Conservation (phyloP, 2,329 filamentous ascomycete genomes). For the Sporothrix phasma region DNA sequence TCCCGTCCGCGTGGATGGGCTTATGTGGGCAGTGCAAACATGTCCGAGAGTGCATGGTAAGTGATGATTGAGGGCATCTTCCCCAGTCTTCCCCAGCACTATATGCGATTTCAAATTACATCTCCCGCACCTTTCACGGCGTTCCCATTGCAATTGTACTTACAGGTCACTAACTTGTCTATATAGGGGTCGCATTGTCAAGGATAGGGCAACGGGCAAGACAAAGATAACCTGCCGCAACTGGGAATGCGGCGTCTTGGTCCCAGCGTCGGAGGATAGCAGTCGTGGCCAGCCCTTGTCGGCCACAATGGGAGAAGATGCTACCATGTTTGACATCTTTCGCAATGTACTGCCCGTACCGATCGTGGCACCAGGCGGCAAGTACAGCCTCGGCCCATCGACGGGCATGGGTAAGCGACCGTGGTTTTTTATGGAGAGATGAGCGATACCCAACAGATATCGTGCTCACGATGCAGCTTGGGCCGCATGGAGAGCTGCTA, state of each 20-base stretch:
- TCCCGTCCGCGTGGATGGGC: conserved; percentile 48
- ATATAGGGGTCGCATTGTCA: conserved; percentile 63
- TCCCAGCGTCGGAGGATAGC: conserved; percentile 41
- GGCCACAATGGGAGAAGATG: neutral
- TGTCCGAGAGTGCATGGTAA: conserved; percentile 88
- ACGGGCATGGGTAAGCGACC: conserved; percentile 23
- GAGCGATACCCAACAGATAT: neutral
- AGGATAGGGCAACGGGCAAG: conserved; percentile 55
- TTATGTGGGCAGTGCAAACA: conserved; percentile 84
- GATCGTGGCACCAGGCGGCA: conserved; percentile 48
- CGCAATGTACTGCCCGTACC: conserved; percentile 49
- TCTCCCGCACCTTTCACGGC: too few species aligned
- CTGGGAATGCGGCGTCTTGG: conserved; percentile 88
- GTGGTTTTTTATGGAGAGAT: conserved; percentile 31
- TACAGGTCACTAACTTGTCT: neutral
- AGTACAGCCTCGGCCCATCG: conserved; percentile 32
- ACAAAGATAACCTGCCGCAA: conserved; percentile 78
- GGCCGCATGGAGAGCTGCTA: too few species aligned
- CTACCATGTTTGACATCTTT: conserved; percentile 38
- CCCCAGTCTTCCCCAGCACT: too few species aligned
- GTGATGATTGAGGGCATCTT: conserved; percentile 23
- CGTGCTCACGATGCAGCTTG: neutral
- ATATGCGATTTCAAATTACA: too few species aligned
- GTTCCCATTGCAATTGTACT: too few species aligned
- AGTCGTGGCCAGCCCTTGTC: conserved; percentile 14